These are phyloP conservation scores for Rhododendron griersonianum DNA, from an alignment of 148 eudicot species.

Conservation along the genomic window DNA sequence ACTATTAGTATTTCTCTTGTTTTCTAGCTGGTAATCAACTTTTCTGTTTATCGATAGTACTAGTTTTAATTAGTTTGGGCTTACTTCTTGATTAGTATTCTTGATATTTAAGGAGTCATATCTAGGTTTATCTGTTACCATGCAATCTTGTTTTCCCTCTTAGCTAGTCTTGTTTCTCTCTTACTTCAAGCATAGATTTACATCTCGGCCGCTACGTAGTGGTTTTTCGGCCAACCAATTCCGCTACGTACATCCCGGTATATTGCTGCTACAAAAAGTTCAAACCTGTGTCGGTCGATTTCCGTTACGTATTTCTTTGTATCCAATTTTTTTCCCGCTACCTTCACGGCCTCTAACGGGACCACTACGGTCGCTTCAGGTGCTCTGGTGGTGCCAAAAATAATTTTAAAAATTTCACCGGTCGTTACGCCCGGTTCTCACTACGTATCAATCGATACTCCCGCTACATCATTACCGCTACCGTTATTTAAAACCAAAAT, in stretches of 20 bases:
- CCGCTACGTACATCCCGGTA: no score
- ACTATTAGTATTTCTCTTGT: not conserved
- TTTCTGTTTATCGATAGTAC: not conserved
- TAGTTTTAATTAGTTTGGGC: not conserved
- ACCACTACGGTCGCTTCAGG: not conserved
- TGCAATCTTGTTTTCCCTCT: not conserved
- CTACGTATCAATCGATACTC: no score
- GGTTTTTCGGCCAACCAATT: no score
- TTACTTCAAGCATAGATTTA: not conserved
- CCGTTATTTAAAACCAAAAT: no score
- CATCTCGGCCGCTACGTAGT: not conserved
- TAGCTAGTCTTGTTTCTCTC: not conserved
- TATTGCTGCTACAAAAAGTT: no score
- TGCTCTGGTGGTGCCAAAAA: not conserved
- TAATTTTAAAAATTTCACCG: no score
- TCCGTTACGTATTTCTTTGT: no score
- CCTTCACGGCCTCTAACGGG: no score
- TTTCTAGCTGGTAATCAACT: not conserved
- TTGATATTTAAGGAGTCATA: not conserved
- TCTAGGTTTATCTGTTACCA: not conserved
- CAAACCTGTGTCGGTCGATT: no score
- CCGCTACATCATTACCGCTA: not conserved
- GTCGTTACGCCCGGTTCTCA: not conserved
- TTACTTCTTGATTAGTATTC: not conserved
- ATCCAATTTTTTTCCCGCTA: no score